Conservation (phyloP, 1,139 yeast species). For the Oligophagozyma castellii region DNA sequence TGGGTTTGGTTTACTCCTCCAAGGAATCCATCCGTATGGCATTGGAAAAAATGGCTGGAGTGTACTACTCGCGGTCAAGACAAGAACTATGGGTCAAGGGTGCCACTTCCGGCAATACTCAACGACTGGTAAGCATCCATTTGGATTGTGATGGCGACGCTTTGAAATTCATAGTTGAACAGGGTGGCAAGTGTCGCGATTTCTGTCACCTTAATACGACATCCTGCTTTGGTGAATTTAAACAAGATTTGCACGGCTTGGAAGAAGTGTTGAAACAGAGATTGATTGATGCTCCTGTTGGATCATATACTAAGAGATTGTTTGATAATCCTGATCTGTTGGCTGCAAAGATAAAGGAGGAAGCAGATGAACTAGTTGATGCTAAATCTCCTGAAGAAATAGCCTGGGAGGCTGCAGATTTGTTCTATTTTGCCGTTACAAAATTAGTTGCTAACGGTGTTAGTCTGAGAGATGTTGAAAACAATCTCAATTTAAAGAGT, state of each 20-base stretch:
- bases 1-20: constrained; percentile 89
- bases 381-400: constrained; percentile 59
- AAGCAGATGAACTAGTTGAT: constrained; percentile 88
- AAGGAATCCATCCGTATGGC: constrained; percentile 70
- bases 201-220: constrained; percentile 76
- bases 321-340: constrained; percentile 65
- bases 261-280: constrained; percentile 47
- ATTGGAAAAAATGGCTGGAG: constrained; percentile 71
- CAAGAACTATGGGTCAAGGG: constrained; percentile 94
- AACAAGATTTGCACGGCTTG: constrained; percentile 41
- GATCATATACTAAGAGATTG: constrained; percentile 82
- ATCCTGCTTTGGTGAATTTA: constrained; percentile 66
- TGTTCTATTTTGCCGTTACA: constrained; percentile 80
- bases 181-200: constrained; percentile 37
- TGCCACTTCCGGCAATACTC: constrained; percentile 89
- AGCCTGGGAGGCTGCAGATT: constrained; percentile 97
- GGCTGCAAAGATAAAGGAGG: constrained; percentile 83
- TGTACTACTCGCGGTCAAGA: constrained; percentile 81
- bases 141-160: constrained; percentile 91
- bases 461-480: constrained; percentile 64
- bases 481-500: constrained; percentile 70
- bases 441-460: constrained; percentile 79
- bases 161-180: constrained; percentile 72
- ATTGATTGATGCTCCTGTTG: constrained; percentile 58
- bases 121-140: constrained; percentile 48